phyloP scores from a whole-genome alignment of 306 rosid genomes.

The Bauhinia variegata region DNA sequence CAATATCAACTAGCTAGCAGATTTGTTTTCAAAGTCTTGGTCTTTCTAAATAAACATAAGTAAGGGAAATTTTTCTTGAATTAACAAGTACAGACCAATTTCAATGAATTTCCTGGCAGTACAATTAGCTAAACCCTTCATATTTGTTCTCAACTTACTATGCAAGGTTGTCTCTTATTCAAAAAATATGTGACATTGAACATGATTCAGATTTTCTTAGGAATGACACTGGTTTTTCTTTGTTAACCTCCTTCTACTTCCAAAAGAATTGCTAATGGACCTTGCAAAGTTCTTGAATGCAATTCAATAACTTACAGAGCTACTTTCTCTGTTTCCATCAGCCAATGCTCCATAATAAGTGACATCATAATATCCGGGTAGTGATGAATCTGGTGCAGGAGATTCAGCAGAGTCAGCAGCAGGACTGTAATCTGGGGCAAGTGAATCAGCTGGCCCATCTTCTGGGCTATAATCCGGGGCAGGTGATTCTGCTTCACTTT shows the following conservation, averaged over 20 bases:
- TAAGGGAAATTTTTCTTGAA: too few relatives aligned
- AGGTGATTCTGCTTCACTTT: slow-evolving; percentile 2
- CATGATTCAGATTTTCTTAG: slow-evolving; percentile 15
- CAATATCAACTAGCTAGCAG: too few relatives aligned
- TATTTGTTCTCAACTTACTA: background rate
- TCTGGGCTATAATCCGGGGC: background rate
- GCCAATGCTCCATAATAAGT: slow-evolving; percentile 28
- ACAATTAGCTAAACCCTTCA: slow-evolving; percentile 2
- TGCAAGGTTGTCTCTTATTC: slow-evolving; percentile 1
- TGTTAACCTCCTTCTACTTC: background rate
- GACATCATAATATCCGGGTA: slow-evolving; percentile 30
- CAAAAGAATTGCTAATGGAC: background rate
- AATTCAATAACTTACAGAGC: slow-evolving; percentile 27
- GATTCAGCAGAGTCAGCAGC: too few relatives aligned
- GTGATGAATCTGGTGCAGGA: background rate
- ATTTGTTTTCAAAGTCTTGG: too few relatives aligned
- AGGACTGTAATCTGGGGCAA: background rate
- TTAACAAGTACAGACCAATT: background rate
- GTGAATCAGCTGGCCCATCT: background rate
- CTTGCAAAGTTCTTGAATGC: slow-evolving; percentile 24
- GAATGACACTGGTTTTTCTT: slow-evolving; percentile 27
- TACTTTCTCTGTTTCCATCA: slow-evolving; percentile 24
- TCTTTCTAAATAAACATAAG: too few relatives aligned
- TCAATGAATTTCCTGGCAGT: slow-evolving; percentile 6
- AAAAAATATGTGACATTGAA: slow-evolving; percentile 29